Base-by-base conservation (phyloP, 768 basidiomycete species). In the Sarcomyxa edulis region DNA sequence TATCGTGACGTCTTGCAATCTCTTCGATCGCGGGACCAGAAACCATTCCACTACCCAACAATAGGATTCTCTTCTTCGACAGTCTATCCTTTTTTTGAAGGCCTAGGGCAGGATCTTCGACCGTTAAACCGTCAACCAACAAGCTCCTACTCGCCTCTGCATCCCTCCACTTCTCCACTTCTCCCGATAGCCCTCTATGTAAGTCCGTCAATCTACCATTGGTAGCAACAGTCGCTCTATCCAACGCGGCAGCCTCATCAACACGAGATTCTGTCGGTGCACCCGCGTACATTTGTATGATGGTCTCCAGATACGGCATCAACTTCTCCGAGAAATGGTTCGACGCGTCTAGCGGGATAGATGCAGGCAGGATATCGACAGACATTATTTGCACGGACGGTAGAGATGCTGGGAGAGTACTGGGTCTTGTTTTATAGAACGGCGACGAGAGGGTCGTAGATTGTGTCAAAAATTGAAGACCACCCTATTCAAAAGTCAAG, bases 11-110 rank as follows among this genome's bases (percentile, higher is more conserved):
- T 46, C 68, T 67, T 29, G 76, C 74, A 34, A 96, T 70, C 51
- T 84, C 74, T 36, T 85, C 76, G 3, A 91, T 81, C 1, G 88
- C 87, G 11, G 94, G 94, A 2, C 83, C 84, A 4, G 92, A 90
- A 14, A 97, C 94, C 81, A 96, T 91, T n/a, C 94, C 94, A 39
- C 87, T 91, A 6, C 94, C 94, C 2, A 97, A 71, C 51, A 96
- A 66, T 23, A 97, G 58, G 0, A 93, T 72, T 49, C 71, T 76
- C 64, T 82, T 83, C 60, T 75, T 79, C 48, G 42, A 61, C 37
- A 34, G 20, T 2, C 28, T 40, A n/a, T n/a, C n/a, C n/a, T n/a
- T n/a, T n/a, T n/a, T n/a, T 7, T 21, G 8, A 16, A 15, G 26
- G 16, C 32, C 20, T 14, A 15, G 26, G 26, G 19, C 8, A 26